phyloP scores from a whole-genome alignment of 2,329 filamentous ascomycete genomes.

The Myrmaecium sp. region DNA sequence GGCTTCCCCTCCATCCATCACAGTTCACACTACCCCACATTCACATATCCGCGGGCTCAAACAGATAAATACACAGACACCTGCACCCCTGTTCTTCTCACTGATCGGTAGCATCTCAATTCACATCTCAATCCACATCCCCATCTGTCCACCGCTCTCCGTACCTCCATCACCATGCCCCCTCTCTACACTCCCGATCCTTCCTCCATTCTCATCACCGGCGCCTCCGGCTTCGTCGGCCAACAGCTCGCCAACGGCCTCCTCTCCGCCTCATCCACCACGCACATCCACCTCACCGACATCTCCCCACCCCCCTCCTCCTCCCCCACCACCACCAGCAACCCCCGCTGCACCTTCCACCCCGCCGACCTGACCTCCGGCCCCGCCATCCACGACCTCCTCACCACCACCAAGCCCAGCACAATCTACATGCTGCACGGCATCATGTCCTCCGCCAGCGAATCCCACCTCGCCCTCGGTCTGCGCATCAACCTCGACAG shows the following conservation, averaged over 20 bases:
- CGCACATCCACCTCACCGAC: slow-evolving; percentile 7
- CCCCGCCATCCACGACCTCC: slow-evolving; percentile 1
- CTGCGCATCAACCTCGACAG: slow-evolving; percentile 41
- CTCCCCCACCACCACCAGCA: not conserved
- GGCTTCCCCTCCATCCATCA: too few relatives aligned
- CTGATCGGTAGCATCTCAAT: too few relatives aligned
- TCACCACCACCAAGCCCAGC: slow-evolving; percentile 3
- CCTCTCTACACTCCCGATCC: too few relatives aligned
- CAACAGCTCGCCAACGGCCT: slow-evolving; percentile 7
- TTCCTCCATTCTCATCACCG: slow-evolving; percentile 9
- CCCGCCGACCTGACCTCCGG: slow-evolving; percentile 6
- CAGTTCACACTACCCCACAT: too few relatives aligned
- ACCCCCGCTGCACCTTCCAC: slow-evolving; percentile 4
- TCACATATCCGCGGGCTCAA: too few relatives aligned
- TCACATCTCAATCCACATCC: too few relatives aligned
- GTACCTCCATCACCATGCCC: too few relatives aligned
- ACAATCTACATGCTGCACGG: slow-evolving; percentile 40
- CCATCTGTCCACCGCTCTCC: too few relatives aligned
- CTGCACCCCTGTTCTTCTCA: too few relatives aligned
- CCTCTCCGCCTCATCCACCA: slow-evolving; percentile 3
- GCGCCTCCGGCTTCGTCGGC: slow-evolving; percentile 9
- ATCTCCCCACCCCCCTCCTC: slow-evolving; percentile 6
- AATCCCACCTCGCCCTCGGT: slow-evolving; percentile 39
- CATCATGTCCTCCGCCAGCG: slow-evolving; percentile 45
- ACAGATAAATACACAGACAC: too few relatives aligned